A percentile compares a stretch with the other conserved stretches of the same genome.
phyloP scores from a whole-genome alignment of 1,139 yeast genomes.

The Komagataea norvegica region DNA sequence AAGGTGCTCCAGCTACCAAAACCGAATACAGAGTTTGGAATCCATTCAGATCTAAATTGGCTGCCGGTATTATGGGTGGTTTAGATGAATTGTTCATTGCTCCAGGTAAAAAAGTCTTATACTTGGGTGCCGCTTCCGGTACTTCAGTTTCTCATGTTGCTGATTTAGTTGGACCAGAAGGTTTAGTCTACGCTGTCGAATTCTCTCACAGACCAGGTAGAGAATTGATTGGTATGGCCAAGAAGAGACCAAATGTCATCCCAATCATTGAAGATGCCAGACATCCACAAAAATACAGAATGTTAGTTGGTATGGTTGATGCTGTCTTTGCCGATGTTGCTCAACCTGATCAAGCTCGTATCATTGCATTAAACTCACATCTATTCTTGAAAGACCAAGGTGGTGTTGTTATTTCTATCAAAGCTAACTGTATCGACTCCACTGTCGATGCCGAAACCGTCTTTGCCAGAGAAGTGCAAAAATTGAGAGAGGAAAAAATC shows the following conservation, averaged over 20 bases:
- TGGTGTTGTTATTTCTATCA: slow-evolving; percentile 95
- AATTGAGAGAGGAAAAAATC: slow-evolving; percentile 96
- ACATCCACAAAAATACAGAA: slow-evolving; percentile 99
- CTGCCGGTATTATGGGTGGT: slow-evolving; percentile 99
- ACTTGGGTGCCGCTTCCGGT: slow-evolving; percentile 99
- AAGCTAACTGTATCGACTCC: slow-evolving; percentile 99
- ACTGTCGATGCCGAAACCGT: slow-evolving; percentile 99
- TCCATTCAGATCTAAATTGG: slow-evolving; percentile 98
- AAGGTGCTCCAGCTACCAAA: slow-evolving; percentile 87
- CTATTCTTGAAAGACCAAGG: slow-evolving; percentile 97
- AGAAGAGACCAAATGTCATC: slow-evolving; percentile 98
- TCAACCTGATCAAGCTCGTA: slow-evolving; percentile 99
- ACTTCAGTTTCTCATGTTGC: slow-evolving; percentile 98
- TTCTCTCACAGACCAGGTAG: slow-evolving; percentile 99
- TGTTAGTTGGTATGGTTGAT: slow-evolving; percentile 98
- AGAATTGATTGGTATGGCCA: slow-evolving; percentile 98
- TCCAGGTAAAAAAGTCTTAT: slow-evolving; percentile 96
- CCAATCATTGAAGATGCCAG: slow-evolving; percentile 99
- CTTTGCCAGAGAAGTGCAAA: slow-evolving; percentile 98
- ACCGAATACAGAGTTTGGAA: slow-evolving; percentile 99
- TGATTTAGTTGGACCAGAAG: slow-evolving; percentile 98
- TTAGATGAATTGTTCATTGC: slow-evolving; percentile 94
- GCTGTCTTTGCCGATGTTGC: slow-evolving; percentile 99
- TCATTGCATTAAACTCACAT: slow-evolving; percentile 96
- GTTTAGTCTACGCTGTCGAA: slow-evolving; percentile 97